Conservation (phyloP, 768 basidiomycete species). For the Boletus vinaceobasis region DNA sequence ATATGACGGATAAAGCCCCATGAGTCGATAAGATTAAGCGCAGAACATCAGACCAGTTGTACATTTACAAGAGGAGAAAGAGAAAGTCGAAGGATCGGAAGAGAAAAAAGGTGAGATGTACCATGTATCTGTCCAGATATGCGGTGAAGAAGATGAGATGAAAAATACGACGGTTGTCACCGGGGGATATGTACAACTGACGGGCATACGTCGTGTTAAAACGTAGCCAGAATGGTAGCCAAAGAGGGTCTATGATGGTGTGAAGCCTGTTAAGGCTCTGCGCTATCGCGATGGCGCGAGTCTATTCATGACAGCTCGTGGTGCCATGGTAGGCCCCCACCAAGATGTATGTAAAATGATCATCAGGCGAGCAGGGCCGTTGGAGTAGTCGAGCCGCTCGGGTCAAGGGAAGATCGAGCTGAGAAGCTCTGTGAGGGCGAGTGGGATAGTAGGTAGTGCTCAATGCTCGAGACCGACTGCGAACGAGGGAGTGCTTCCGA, state of each 20-base stretch:
- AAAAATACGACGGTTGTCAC: background rate
- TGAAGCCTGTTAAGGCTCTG: background rate
- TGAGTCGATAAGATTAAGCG: background rate
- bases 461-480: conserved; percentile 53
- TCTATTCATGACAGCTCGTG: background rate
- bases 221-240: background rate
- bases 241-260: background rate
- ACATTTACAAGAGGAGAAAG: conserved; percentile 10
- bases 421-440: conserved; percentile 29
- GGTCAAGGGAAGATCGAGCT: conserved; percentile 24
- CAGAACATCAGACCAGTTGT: background rate
- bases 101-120: background rate
- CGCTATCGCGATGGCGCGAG: background rate
- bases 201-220: background rate
- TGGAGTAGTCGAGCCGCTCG: conserved; percentile 30
- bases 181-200: background rate
- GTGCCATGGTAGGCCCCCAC: background rate
- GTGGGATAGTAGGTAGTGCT: conserved; percentile 43
- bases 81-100: background rate
- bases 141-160: background rate
- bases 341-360: background rate
- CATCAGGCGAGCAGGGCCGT: conserved; percentile 17
- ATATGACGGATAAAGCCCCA: background rate
- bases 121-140: background rate
- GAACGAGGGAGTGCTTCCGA: conserved; percentile 35